phyloP scores from a whole-genome alignment of 148 eudicot genomes.

The Cornus controversa region DNA sequence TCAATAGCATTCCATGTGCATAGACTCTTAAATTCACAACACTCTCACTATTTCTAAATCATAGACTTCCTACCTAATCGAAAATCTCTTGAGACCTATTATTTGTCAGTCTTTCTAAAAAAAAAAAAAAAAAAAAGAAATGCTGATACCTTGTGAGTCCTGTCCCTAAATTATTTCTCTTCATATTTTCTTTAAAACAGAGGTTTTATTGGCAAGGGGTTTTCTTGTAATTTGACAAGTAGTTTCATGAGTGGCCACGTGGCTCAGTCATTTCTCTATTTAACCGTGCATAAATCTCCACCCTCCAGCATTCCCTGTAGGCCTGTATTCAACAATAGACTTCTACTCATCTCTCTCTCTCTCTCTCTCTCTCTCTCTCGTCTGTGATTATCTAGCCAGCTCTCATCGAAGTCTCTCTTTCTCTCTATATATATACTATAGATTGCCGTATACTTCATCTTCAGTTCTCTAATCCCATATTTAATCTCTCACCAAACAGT shows the following conservation, averaged over 20 bases:
- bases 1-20: too few relatives aligned
- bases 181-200: too few relatives aligned
- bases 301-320: too few relatives aligned
- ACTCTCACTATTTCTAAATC: too few relatives aligned
- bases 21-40: too few relatives aligned
- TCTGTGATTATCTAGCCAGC: conserved; percentile 3
- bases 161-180: too few relatives aligned
- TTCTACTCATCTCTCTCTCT: not conserved
- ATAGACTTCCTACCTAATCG: too few relatives aligned
- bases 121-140: too few relatives aligned
- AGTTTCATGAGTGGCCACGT: not conserved
- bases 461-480: too few relatives aligned
- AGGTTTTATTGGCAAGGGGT: not conserved
- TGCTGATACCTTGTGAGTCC: too few relatives aligned
- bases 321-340: not conserved
- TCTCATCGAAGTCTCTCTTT: not conserved
- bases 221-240: not conserved
- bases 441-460: not conserved
- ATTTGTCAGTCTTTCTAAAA: too few relatives aligned
- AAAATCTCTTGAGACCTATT: too few relatives aligned
- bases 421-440: not conserved
- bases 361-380: not conserved
- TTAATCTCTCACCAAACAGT: not conserved
- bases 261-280: not conserved
- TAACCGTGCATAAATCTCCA: not conserved